Evolutionary conservation across 2,329 filamentous ascomycete genomes (phyloP).

Genomic region (Sclerotinia nivalis): DNA sequence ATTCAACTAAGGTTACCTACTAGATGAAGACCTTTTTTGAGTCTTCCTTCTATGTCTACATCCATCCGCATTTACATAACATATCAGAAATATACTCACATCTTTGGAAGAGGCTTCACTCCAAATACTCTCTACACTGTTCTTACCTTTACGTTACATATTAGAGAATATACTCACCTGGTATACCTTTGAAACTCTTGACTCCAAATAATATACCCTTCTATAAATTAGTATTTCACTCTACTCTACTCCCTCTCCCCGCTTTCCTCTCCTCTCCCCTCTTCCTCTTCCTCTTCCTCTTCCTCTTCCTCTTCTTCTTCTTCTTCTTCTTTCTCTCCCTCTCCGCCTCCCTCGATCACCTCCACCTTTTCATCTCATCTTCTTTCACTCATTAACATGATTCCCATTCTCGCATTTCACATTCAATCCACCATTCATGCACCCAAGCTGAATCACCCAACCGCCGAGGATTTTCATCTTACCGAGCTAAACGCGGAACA

Average conservation of each 20-base stretch:
- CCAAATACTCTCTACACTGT: background rate
- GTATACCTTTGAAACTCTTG: background rate
- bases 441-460: conserved; percentile 18
- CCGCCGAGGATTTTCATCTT: conserved; percentile 14
- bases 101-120: background rate
- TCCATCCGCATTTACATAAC: background rate
- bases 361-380: background rate
- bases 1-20: too few relatives aligned
- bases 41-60: background rate
- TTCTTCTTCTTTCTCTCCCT: background rate
- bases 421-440: background rate
- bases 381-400: background rate
- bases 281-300: background rate
- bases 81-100: background rate
- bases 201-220: background rate
- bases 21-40: background rate
- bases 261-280: background rate
- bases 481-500: conserved; percentile 20
- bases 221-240: background rate
- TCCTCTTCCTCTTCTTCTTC: background rate
- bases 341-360: background rate
- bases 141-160: background rate
- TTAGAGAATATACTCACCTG: background rate
- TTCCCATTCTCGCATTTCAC: background rate
- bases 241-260: background rate